Percentiles rank a stretch among this genome's conserved stretches.
phyloP scores from a whole-genome alignment of 176 grass and related monocot genomes.

The Cymbopogon citratus region DNA sequence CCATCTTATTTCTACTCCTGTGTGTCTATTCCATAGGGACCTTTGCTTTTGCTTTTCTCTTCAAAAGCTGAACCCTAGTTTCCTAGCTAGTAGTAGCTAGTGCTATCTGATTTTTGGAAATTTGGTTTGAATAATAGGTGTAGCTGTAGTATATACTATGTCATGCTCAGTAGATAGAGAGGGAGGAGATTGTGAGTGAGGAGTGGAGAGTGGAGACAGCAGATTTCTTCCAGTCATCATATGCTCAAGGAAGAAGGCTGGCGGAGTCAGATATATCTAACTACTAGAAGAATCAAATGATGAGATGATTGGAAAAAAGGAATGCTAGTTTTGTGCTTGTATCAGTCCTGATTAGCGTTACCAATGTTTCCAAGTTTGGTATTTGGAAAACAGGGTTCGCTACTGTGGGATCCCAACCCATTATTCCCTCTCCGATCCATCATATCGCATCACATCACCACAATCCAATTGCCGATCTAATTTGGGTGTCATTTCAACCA shows the following conservation, averaged over 20 bases:
- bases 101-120: not conserved
- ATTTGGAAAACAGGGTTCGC: not conserved
- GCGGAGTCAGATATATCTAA: not conserved
- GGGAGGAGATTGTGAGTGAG: not conserved
- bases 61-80: slow-evolving; percentile 62
- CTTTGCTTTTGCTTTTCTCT: slow-evolving; percentile 53
- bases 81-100: not conserved
- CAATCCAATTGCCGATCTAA: not conserved
- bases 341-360: not conserved
- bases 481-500: not conserved
- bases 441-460: not conserved
- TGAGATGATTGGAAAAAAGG: slow-evolving; percentile 8
- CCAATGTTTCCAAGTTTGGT: not conserved
- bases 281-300: slow-evolving; percentile 25
- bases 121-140: slow-evolving; percentile 36
- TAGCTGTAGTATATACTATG: not conserved
- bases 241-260: slow-evolving; percentile 17
- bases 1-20: slow-evolving; percentile 21
- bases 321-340: not conserved
- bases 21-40: slow-evolving; percentile 25
- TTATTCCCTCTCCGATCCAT: not conserved
- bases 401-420: not conserved
- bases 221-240: slow-evolving; percentile 39
- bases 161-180: not conserved
- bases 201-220: not conserved